A percentile compares a stretch with the other conserved stretches of the same genome.
Evolutionary conservation across 306 rosid genomes (phyloP).

Genomic region (Prosopis cineraria): DNA sequence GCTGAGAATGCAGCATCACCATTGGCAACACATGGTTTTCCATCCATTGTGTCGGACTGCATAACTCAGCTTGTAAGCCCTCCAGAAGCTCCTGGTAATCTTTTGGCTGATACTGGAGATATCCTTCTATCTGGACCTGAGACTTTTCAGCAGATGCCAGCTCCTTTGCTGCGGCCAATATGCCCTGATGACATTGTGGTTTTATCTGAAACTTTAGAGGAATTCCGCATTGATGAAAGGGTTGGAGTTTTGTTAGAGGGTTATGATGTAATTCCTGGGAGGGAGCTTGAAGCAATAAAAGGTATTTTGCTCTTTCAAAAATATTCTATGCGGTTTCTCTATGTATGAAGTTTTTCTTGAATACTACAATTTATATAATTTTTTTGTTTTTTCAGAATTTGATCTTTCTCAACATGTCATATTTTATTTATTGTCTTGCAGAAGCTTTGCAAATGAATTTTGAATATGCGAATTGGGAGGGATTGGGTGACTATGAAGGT

Average conservation of each 20-base stretch:
- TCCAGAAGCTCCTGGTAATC: constrained; percentile 96
- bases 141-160: constrained; percentile 41
- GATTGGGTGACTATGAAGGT: constrained; percentile 66
- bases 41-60: constrained; percentile 69
- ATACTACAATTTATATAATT: constrained; percentile 20
- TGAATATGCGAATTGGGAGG: constrained; percentile 58
- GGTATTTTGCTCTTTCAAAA: constrained; percentile 49
- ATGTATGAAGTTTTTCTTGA: background rate
- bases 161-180: constrained; percentile 32
- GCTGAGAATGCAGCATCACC: constrained; percentile 98
- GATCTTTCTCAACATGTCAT: constrained; percentile 26
- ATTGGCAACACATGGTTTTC: constrained; percentile 59
- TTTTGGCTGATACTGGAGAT: constrained; percentile 71
- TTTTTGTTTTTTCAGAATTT: constrained; percentile 3
- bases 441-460: constrained; percentile 82
- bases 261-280: constrained; percentile 78
- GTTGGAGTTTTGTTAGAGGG: constrained; percentile 72
- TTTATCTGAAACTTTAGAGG: constrained; percentile 55
- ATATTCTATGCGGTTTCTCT: constrained; percentile 21
- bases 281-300: constrained; percentile 79
- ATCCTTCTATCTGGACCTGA: constrained; percentile 48
- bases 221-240: constrained; percentile 83
- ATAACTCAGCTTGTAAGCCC: constrained; percentile 85
- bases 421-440: constrained; percentile 48
- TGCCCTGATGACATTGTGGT: constrained; percentile 38